These are phyloP conservation scores for Fusarium transvaalense DNA, from an alignment of 2,329 filamentous ascomycete species.

Conservation along the genomic window DNA sequence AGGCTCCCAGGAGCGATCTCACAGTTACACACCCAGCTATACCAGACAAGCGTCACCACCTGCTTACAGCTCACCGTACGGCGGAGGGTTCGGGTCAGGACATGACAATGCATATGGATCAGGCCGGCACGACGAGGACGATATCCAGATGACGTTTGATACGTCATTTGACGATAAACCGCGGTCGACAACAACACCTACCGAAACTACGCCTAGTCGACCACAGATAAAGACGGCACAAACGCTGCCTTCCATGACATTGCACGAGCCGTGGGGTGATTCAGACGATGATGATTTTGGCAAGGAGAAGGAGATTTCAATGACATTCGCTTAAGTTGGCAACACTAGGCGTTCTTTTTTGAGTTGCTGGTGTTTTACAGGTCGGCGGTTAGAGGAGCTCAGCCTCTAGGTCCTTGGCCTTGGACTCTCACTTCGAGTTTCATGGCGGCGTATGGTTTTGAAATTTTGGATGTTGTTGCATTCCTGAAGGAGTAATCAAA, in stretches of 20 bases:
- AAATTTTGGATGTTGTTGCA: constrained; percentile 34
- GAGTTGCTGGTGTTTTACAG: constrained; percentile 33
- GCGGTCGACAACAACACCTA: constrained; percentile 39
- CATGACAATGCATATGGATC: constrained; percentile 44
- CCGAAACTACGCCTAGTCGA: constrained; percentile 49
- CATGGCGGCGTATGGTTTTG: constrained; percentile 22
- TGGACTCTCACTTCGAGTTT: constrained; percentile 7
- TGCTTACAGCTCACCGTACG: constrained; percentile 41
- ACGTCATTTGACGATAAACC: constrained; percentile 64
- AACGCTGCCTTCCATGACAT: constrained; percentile 63
- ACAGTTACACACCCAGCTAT: constrained; percentile 43
- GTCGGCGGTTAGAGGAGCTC: constrained; percentile 7
- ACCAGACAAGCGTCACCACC: constrained; percentile 32
- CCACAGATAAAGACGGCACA: constrained; percentile 55
- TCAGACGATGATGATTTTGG: constrained; percentile 77
- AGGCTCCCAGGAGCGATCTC: constrained; percentile 42
- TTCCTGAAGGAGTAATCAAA: constrained; percentile 32
- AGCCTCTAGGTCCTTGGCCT: not conserved
- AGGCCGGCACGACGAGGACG: constrained; percentile 57
- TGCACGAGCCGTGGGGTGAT: constrained; percentile 77
- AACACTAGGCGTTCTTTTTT: constrained; percentile 20
- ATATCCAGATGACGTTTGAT: constrained; percentile 79
- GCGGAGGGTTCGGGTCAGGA: constrained; percentile 34
- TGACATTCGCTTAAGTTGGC: constrained; percentile 77
- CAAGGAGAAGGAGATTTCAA: constrained; percentile 79